Percentiles rank a stretch among this genome's conserved stretches.
phyloP scores from a whole-genome alignment of 2,329 filamentous ascomycete species.

The Colletotrichum higginsianum region DNA sequence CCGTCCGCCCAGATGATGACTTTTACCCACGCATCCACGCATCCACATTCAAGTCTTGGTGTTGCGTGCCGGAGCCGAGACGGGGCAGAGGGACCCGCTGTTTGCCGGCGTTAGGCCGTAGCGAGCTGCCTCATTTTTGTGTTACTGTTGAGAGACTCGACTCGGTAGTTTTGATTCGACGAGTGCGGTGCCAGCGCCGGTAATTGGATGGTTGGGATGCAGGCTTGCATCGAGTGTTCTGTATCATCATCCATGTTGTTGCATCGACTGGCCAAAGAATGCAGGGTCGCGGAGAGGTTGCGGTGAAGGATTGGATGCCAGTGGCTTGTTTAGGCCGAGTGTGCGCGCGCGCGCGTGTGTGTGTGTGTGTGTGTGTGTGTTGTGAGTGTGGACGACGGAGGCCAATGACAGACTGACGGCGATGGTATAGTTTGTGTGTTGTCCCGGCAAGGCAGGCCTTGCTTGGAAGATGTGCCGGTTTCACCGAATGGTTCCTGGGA shows the following conservation, averaged over 20 bases:
- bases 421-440: not conserved
- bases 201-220: slow-evolving; percentile 20
- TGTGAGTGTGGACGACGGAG: slow-evolving; percentile 2
- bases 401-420: not conserved
- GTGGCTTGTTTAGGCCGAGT: slow-evolving; percentile 13
- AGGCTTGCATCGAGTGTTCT: not conserved
- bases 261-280: slow-evolving; percentile 23
- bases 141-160: too few relatives aligned
- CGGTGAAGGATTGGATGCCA: slow-evolving; percentile 22
- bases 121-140: slow-evolving; percentile 4
- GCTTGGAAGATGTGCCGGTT: slow-evolving; percentile 6
- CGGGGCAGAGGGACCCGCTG: slow-evolving; percentile 22
- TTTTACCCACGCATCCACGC: not conserved
- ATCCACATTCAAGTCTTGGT: not conserved
- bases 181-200: slow-evolving; percentile 13
- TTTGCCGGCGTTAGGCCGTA: slow-evolving; percentile 29
- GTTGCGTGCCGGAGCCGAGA: slow-evolving; percentile 33
- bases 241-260: slow-evolving; percentile 21
- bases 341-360: too few relatives aligned
- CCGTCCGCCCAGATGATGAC: not conserved
- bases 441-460: not conserved
- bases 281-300: slow-evolving; percentile 32
- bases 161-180: not conserved
- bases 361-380: too few relatives aligned
- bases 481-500: slow-evolving; percentile 7